Conservation (phyloP, 257 asterid species). For the Solanum clarkiae region DNA sequence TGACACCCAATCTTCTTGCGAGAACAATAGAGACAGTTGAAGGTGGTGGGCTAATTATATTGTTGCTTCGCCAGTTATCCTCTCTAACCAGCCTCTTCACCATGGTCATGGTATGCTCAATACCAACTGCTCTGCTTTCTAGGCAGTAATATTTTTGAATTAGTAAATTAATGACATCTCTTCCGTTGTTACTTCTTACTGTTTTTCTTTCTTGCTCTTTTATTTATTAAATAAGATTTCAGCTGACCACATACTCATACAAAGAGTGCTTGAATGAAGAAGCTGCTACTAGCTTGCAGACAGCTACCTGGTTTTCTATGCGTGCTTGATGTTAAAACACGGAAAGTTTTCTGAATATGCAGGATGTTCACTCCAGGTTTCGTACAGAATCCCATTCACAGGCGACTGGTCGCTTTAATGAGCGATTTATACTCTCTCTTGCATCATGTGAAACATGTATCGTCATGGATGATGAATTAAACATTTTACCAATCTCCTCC, state of each 20-base stretch:
- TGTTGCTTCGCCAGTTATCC: slow-evolving; percentile 78
- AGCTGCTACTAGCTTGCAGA: not conserved
- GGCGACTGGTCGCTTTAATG: slow-evolving; percentile 82
- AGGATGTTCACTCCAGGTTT: slow-evolving; percentile 96
- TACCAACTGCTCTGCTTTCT: not conserved
- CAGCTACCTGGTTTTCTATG: not conserved
- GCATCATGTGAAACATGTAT: slow-evolving; percentile 84
- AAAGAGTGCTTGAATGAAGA: not conserved
- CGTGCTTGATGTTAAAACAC: not conserved
- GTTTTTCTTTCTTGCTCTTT: not conserved
- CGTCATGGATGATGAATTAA: slow-evolving; percentile 95
- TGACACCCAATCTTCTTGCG: slow-evolving; percentile 98
- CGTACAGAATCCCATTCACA: slow-evolving; percentile 88
- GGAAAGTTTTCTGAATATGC: slow-evolving; percentile 4
- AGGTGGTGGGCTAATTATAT: slow-evolving; percentile 92
- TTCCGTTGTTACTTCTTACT: not conserved
- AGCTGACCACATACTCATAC: not conserved
- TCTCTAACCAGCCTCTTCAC: slow-evolving; percentile 82
- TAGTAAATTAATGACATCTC: not conserved
- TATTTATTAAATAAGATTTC: not conserved
- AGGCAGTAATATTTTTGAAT: not conserved
- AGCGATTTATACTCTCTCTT: slow-evolving; percentile 87
- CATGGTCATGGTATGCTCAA: slow-evolving; percentile 75
- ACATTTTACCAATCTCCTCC: slow-evolving; percentile 91
- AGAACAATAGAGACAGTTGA: slow-evolving; percentile 99